A percentile compares a stretch with the other conserved stretches of the same genome.
phyloP scores from a whole-genome alignment of 768 basidiomycete genomes.

The Suillus tomentosus region DNA sequence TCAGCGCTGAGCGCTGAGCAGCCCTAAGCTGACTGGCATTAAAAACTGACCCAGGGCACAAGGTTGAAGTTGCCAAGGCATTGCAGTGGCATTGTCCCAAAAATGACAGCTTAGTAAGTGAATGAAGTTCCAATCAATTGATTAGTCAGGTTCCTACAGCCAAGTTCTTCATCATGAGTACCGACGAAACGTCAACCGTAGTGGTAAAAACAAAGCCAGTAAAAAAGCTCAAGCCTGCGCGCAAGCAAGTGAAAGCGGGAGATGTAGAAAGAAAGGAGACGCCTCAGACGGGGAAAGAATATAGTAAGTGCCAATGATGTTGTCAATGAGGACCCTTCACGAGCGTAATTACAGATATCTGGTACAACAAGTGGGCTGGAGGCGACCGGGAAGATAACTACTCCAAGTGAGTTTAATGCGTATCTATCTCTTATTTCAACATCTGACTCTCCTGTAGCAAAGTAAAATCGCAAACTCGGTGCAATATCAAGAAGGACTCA shows the following conservation, averaged over 20 bases:
- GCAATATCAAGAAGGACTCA: conserved; percentile 83
- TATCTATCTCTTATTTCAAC: background rate
- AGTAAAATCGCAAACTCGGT: conserved; percentile 91
- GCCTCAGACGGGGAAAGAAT: conserved; percentile 92
- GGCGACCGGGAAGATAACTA: conserved; percentile 97
- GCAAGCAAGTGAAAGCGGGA: conserved; percentile 89
- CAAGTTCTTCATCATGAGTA: conserved; percentile 31
- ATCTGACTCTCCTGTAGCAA: conserved; percentile 54
- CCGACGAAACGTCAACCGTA: conserved; percentile 26
- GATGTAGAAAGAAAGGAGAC: conserved; percentile 89
- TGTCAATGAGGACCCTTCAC: conserved; percentile 12
- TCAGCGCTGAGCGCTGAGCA: no score
- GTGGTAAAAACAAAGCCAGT: conserved; percentile 28
- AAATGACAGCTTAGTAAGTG: conserved; percentile 2
- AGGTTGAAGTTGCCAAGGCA: no score
- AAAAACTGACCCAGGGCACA: no score
- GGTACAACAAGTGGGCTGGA: conserved; percentile 99
- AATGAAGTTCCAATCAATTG: background rate
- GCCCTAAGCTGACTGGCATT: background rate
- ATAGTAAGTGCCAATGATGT: conserved; percentile 61
- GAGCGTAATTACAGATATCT: conserved; percentile 64
- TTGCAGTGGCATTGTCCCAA: background rate
- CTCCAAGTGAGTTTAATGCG: conserved; percentile 68
- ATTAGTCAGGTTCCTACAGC: conserved; percentile 13
- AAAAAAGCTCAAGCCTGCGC: conserved; percentile 87